Base-by-base conservation (phyloP, 345 rosid genomes). In the Eucalyptus pauciflora region DNA sequence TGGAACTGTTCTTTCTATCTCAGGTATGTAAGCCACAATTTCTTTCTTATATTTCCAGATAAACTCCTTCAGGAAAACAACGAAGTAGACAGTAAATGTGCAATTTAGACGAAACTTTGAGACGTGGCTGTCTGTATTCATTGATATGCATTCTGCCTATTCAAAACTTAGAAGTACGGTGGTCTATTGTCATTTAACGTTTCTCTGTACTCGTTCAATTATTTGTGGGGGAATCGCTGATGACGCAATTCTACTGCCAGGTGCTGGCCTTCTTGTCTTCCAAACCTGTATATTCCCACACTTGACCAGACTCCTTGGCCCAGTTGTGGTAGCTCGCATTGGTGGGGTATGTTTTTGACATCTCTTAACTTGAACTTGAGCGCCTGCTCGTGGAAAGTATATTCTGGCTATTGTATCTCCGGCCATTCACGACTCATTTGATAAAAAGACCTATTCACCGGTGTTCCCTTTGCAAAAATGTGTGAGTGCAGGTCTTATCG, bases 221-320 rank as follows among this genome's bases (percentile, higher is more conserved):
- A 24, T 22, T 11, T 37, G n/a, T 13, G 85, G 56, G 33, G 45
- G 25, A 29, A 88, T 31, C 4, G 29, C 81, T 87, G 43, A 87
- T 50, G 15, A 71, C 48, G 1, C 24, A 9, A 16, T 88, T 89
- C 88, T 69, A 79, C 86, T 71, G 88, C 67, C 85, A 97, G 99
- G 99, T 37, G 90, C 93, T 90, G 92, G 98, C 94, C 97, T 98
- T 87, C 96, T 98, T 25, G 90, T 95, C 88, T 96, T 94, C 88
- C 99, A 96, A 91, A 91, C 94, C n/a, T 88, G 92, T 31, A 51
- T 96, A 58, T 97, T 95, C 92, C 95, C 99, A 33, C 87, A 29
- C 7, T 52, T 90, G 54, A 98, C 95, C 90, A 95, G 96, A 92
- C 86, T 89, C 86, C 92, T 98, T 46, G 99, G 99, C 80, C 95